Evolutionary conservation across 192 early-diverging fungal species (phyloP).

Genomic region (Dispira parvispora): DNA sequence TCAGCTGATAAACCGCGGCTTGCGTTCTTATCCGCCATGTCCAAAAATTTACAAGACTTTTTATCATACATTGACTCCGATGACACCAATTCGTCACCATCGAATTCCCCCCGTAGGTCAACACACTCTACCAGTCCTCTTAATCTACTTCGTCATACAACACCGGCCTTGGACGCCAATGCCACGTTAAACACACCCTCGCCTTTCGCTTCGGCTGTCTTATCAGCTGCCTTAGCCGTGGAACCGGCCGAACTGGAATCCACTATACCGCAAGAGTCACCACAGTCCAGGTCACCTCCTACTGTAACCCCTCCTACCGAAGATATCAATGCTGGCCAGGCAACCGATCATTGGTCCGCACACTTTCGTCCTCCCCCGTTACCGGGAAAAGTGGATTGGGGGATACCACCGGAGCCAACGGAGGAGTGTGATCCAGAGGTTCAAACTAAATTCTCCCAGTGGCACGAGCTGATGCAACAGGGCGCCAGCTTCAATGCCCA

Average conservation of each 20-base stretch:
- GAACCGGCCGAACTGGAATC: neutral
- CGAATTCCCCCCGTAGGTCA: too few relatives aligned
- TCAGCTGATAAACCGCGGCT: too few relatives aligned
- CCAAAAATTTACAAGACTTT: too few relatives aligned
- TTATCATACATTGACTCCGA: too few relatives aligned
- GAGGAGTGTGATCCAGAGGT: slow-evolving; percentile 38
- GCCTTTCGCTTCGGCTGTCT: too few relatives aligned
- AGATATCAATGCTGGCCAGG: neutral
- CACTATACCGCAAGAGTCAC: neutral
- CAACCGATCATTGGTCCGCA: neutral
- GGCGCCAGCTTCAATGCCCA: slow-evolving; percentile 71
- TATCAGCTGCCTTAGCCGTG: neutral
- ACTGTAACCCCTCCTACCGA: neutral
- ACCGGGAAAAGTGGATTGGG: slow-evolving; percentile 1
- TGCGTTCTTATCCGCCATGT: too few relatives aligned
- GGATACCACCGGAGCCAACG: neutral
- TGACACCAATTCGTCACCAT: too few relatives aligned
- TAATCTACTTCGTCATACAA: too few relatives aligned
- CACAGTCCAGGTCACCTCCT: neutral
- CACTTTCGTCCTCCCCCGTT: neutral
- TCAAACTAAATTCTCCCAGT: slow-evolving; percentile 63
- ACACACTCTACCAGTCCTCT: too few relatives aligned
- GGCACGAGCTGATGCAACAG: slow-evolving; percentile 38
- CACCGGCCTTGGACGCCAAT: too few relatives aligned
- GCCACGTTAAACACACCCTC: too few relatives aligned